Evolutionary conservation across 345 rosid genomes (phyloP).

Genomic region (Trapa bicornis): DNA sequence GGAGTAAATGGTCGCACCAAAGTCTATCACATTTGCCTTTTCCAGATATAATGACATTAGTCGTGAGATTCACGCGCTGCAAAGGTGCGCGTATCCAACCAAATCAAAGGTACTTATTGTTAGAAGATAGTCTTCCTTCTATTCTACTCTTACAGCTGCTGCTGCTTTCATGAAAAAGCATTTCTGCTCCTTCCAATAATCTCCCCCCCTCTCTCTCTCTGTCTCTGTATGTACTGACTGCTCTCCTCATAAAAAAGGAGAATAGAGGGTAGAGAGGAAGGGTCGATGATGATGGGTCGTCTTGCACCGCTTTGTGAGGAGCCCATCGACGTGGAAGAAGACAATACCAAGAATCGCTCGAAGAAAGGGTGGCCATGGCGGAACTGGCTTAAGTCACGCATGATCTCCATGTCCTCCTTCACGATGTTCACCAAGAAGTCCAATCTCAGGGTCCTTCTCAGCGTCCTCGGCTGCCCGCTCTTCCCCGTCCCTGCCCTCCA

Average conservation of each 20-base stretch:
- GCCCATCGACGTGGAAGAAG: constrained; percentile 44
- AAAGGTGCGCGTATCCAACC: neutral
- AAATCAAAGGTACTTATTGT: neutral
- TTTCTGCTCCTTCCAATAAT: neutral
- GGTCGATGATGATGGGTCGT: constrained; percentile 41
- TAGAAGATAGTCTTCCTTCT: neutral
- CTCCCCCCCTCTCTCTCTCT: constrained; percentile 6
- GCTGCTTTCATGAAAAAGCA: neutral
- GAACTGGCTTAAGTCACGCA: constrained; percentile 53
- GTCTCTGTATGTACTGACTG: neutral
- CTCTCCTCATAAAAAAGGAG: neutral
- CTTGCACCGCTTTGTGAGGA: constrained; percentile 80
- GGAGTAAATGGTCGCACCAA: too few relatives aligned
- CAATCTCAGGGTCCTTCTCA: constrained; percentile 50
- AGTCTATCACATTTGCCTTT: neutral
- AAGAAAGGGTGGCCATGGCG: constrained; percentile 44
- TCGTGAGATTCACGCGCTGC: constrained; percentile 19
- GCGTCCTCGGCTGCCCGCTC: constrained; percentile 87
- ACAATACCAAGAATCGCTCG: constrained; percentile 16
- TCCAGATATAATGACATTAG: neutral
- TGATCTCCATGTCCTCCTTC: constrained; percentile 22
- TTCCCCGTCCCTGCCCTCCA: constrained; percentile 53
- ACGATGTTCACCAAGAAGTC: constrained; percentile 26
- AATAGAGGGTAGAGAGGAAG: neutral
- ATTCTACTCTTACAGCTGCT: constrained; percentile 3